Base-by-base conservation (phyloP, 2,329 filamentous ascomycete species). In the Penicillium psychrosexuale region DNA sequence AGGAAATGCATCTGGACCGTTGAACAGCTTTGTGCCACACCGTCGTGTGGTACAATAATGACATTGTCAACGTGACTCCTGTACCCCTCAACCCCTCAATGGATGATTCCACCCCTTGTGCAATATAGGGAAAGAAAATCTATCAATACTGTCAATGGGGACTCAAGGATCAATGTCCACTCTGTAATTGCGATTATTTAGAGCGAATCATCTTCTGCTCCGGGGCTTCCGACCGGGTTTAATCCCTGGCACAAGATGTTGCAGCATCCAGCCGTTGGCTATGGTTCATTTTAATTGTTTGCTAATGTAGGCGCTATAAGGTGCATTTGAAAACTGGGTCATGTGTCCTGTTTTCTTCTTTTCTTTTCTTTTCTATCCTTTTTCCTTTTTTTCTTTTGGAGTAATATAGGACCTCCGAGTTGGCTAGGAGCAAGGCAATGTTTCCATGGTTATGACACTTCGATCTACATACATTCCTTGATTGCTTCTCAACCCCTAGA, bases 191-290 rank as follows among this genome's bases (percentile, higher is more conserved):
- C n/a, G n/a, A n/a, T 47, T 9, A 37, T 33, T 34, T 22, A 24
- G 12, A n/a, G 30, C 55, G 53, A 64, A 62, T 59, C 57, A 59
- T 12, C 40, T 17, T n/a, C 3, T 44, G 17, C 51, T 51, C 62
- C 61, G 57, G 56, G 22, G 51, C 38, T 61, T 61, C 61, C 62
- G 59, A 38, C 43, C 55, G 38, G 45, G 34, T 57, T 31, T 17
- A 36, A 37, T 54, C 28, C 38, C 15, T 50, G 51, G 45, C 39
- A 33, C 37, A 36, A 45, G 38, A 34, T 40, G 13, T 9, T 51
- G n/a, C 22, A 24, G 5, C 30, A 42, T 50, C 31, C 31, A 33
- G 7, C 36, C 34, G 8, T 43, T 43, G 30, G 38, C 3, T 43
- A 19, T 24, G 19, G 4, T 8, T 9, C n/a, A 47, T 47, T 37